A percentile compares a stretch with the other conserved stretches of the same genome.
phyloP scores from a whole-genome alignment of 2,329 filamentous ascomycete species.

The Pseudocercospora vitis region DNA sequence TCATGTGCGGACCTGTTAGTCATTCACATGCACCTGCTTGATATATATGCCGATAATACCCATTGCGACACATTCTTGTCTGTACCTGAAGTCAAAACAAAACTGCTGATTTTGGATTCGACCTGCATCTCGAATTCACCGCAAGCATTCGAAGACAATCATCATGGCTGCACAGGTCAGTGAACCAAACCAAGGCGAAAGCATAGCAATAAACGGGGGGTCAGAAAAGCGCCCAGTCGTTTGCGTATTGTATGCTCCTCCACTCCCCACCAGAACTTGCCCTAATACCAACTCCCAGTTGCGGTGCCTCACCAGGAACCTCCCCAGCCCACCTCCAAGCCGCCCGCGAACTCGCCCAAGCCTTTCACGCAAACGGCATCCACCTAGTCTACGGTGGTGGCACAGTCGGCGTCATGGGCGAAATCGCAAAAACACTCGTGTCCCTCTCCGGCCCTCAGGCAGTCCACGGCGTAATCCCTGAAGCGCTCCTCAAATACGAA shows the following conservation, averaged over 20 bases:
- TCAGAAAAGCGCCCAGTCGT: conserved; percentile 60
- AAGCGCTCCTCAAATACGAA: conserved; percentile 63
- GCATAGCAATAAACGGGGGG: conserved; percentile 16
- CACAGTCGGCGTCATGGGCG: conserved; percentile 93
- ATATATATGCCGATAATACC: neutral
- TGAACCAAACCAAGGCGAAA: conserved; percentile 10
- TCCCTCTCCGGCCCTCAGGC: conserved; percentile 73
- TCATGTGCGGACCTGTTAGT: conserved; percentile 10
- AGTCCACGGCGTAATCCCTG: conserved; percentile 93
- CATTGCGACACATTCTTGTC: neutral
- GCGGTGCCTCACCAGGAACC: conserved; percentile 74
- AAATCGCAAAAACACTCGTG: conserved; percentile 83
- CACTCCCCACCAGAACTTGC: conserved; percentile 10
- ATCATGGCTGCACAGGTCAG: conserved; percentile 9
- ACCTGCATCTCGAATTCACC: neutral
- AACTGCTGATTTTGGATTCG: neutral
- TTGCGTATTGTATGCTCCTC: conserved; percentile 72
- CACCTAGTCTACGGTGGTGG: conserved; percentile 92
- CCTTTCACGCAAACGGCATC: conserved; percentile 75
- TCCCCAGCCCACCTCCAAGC: conserved; percentile 74
- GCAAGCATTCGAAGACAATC: neutral
- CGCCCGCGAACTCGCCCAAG: conserved; percentile 70
- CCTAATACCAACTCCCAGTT: conserved; percentile 51
- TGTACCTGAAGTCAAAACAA: neutral
- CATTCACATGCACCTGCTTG: conserved; percentile 11